Conservation (phyloP, 2,329 filamentous ascomycete species). For the Albifimbria verrucaria region DNA sequence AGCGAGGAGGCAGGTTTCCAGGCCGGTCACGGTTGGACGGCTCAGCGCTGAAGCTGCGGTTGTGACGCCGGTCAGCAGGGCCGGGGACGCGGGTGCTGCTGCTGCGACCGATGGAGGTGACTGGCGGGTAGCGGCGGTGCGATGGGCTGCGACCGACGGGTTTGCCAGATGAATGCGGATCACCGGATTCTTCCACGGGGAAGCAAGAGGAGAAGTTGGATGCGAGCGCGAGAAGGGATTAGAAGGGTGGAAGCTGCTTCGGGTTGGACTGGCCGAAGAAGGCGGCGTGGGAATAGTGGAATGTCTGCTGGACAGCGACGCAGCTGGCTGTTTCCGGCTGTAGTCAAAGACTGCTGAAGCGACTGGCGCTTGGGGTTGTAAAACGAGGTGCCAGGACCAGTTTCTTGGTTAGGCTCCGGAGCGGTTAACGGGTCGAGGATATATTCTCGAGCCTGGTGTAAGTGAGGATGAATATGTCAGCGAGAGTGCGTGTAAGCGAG, state of each 20-base stretch:
- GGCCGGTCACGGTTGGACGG: conserved; percentile 9
- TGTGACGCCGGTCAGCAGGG: conserved; percentile 9
- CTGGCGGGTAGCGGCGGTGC: conserved; percentile 19
- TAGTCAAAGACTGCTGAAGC: conserved; percentile 17
- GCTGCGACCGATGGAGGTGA: conserved; percentile 29
- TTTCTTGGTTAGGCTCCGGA: conserved; percentile 65
- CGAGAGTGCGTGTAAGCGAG: neutral
- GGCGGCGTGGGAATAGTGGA: conserved; percentile 44
- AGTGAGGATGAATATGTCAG: neutral
- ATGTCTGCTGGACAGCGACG: conserved; percentile 10
- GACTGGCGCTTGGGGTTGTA: conserved; percentile 25
- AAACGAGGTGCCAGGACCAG: conserved; percentile 59
- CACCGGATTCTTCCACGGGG: conserved; percentile 14
- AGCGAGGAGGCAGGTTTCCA: conserved; percentile 35
- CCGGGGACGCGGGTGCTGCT: conserved; percentile 19
- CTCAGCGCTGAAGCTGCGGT: conserved; percentile 19
- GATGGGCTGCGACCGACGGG: conserved; percentile 5
- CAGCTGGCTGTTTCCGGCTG: neutral
- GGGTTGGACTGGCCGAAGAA: conserved; percentile 50
- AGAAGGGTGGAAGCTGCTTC: conserved; percentile 41
- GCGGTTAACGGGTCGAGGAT: conserved; percentile 67
- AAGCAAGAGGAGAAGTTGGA: conserved; percentile 10
- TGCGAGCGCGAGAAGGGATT: conserved; percentile 33
- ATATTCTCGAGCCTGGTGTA: conserved; percentile 57
- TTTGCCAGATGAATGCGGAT: conserved; percentile 11